phyloP scores from a whole-genome alignment of 2,329 filamentous ascomycete species.

The Meredithiella fracta region DNA sequence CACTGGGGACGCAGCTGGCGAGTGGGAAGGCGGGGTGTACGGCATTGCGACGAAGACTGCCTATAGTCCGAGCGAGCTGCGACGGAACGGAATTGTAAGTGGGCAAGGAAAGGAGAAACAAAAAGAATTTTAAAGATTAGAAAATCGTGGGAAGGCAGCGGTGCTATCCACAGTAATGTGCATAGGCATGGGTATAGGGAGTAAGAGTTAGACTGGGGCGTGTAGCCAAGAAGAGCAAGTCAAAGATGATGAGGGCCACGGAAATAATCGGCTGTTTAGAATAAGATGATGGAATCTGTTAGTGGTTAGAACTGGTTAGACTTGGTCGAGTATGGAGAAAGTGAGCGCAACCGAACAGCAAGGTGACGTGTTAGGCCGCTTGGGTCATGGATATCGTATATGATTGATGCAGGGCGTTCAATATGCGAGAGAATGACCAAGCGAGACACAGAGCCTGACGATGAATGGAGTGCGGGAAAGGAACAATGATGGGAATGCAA shows the following conservation, averaged over 20 bases:
- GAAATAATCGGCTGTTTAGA: not conserved
- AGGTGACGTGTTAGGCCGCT: slow-evolving; percentile 15
- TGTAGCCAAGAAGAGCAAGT: not conserved
- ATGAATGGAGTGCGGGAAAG: not conserved
- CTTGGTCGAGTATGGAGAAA: slow-evolving; percentile 10
- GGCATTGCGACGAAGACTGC: slow-evolving; percentile 40
- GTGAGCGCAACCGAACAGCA: slow-evolving; percentile 11
- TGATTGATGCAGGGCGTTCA: slow-evolving; percentile 12
- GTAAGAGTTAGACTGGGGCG: not conserved
- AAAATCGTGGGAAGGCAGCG: not conserved
- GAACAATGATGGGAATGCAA: not conserved
- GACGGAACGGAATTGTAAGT: not conserved
- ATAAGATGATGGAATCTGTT: not conserved
- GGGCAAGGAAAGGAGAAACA: not conserved
- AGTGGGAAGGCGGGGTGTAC: slow-evolving; percentile 68
- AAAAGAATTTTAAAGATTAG: not conserved
- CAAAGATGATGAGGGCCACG: not conserved
- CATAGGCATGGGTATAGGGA: not conserved
- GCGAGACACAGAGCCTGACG: not conserved
- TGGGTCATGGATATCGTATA: slow-evolving; percentile 11
- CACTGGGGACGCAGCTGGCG: slow-evolving; percentile 40
- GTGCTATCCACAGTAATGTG: not conserved
- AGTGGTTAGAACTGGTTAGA: slow-evolving; percentile 2
- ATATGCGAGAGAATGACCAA: slow-evolving; percentile 5
- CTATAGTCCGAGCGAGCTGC: slow-evolving; percentile 3